Conservation (phyloP, 345 rosid genomes). For the Eucalyptus curtisii region DNA sequence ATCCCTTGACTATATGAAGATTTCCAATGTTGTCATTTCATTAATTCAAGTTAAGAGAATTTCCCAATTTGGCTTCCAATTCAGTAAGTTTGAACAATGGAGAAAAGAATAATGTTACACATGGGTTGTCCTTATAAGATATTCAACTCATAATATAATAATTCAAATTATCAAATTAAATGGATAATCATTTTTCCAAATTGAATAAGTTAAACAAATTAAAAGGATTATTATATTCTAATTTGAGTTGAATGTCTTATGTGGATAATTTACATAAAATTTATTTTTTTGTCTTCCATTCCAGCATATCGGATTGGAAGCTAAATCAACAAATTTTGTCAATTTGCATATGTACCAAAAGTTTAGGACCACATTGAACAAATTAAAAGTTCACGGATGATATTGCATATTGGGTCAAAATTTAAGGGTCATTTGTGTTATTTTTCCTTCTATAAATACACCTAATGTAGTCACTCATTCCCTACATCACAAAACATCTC, state of each 20-base stretch:
- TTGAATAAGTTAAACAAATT: background rate
- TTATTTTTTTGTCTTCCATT: background rate
- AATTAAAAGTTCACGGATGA: background rate
- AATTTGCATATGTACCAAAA: background rate
- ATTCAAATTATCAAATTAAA: background rate
- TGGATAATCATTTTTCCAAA: background rate
- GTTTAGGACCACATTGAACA: background rate
- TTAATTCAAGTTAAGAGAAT: background rate
- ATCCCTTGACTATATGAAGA: background rate
- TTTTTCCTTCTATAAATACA: background rate
- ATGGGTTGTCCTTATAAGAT: background rate
- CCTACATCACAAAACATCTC: background rate
- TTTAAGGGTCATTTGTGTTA: background rate
- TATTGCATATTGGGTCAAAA: background rate
- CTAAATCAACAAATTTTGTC: background rate
- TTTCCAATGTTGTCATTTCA: background rate
- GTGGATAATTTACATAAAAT: background rate
- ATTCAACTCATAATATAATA: background rate
- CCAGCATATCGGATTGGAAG: background rate
- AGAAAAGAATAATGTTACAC: background rate
- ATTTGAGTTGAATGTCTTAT: background rate
- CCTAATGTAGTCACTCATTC: background rate
- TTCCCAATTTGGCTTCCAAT: background rate
- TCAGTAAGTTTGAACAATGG: background rate
- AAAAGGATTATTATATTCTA: background rate